Evolutionary conservation across 495 filamentous ascomycete species (phyloP), one percentile per base, ranked within the genome.

Genomic region (Articulospora tetracladia): DNA sequence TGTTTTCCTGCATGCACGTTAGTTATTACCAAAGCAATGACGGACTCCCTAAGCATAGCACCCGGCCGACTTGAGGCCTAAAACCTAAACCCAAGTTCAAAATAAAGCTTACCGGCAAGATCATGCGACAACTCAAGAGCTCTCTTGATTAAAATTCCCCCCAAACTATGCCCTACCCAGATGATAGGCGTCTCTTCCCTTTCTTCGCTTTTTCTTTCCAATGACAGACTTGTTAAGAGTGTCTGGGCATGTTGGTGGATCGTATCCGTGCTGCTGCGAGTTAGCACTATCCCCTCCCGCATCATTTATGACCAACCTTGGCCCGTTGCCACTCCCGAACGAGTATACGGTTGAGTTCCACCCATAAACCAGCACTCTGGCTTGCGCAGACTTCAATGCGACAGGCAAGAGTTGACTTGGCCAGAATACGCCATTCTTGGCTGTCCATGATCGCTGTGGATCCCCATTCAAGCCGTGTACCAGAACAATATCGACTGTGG

Each of bases 401-500:
- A 74, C 72, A 0, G 91, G 91, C 8, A 95, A 77, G 12, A 95
- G 77, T 61, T 93, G 85, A 15, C 78, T 71, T 0, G 91, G 88
- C 91, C 91, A 94, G 74, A 89, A 91, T 39, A 84, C 80, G 44
- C 82, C 82, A 44, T 79, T 76, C 51, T 78, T 79, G 36, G 83
- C 80, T 17, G 86, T 87, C 91, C 91, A 96, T 48, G 89, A 89
- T 55, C 82, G 80, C 25, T 85, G 73, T 0, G 90, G 89, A 55
- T 90, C 79, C 22, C 91, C 91, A 65, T 93, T 93, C 27, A 96
- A 76, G 53, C 91, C 91, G 69, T 96, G 91, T 41, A 96, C 89
- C 49, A 92, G 82, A 12, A 92, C 85, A 34, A 92, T 84, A 66
- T 86, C 84, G 69, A 83, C 83, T 64, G 78, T 79, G 22, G 80